Evolutionary conservation across 2,329 filamentous ascomycete species (phyloP).

Genomic region (Lachnellula suecica): DNA sequence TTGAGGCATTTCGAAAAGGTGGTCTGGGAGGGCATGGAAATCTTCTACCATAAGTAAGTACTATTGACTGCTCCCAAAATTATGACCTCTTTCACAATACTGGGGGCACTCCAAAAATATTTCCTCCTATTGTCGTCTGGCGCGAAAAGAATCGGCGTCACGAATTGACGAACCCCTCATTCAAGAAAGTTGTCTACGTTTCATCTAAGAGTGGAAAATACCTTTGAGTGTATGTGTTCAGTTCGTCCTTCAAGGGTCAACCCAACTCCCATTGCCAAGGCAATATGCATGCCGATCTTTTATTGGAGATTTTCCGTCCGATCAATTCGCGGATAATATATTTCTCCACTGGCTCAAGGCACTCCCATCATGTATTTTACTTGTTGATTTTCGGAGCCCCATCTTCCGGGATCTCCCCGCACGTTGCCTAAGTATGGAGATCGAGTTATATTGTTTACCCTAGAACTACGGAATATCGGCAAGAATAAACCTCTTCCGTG

Average conservation of each 20-base stretch:
- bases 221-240: no score
- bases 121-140: no score
- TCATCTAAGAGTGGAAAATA: no score
- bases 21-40: conserved; percentile 49
- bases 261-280: neutral
- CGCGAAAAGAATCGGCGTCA: no score
- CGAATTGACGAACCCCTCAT: no score
- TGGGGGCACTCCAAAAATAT: no score
- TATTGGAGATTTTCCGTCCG: neutral
- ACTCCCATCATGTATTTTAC: neutral
- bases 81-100: neutral
- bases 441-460: neutral
- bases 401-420: neutral
- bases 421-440: neutral
- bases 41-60: conserved; percentile 6
- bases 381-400: neutral
- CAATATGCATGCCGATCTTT: neutral
- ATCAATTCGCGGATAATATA: conserved; percentile 1
- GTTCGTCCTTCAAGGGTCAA: no score
- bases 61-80: neutral
- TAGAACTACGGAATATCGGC: neutral
- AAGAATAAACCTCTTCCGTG: neutral
- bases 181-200: no score
- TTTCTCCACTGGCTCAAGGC: neutral
- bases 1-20: conserved; percentile 51